Conservation (phyloP, 2,329 filamentous ascomycete species). For the Alternaria metachromatica region DNA sequence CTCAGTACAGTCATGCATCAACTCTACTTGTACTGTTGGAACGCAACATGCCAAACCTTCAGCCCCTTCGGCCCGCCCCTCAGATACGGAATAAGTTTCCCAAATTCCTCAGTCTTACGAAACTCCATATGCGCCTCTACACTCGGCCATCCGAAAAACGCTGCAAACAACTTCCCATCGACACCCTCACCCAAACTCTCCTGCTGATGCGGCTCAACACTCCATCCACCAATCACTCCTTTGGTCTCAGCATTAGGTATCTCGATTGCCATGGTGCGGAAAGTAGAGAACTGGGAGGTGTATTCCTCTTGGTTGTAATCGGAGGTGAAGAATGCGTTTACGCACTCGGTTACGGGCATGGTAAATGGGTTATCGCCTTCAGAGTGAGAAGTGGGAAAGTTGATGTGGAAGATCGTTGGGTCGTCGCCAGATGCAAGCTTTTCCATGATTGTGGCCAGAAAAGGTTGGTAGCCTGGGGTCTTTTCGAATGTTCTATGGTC, state of each 20-base stretch:
- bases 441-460: constrained; percentile 40
- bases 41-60: constrained; percentile 50
- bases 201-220: constrained; percentile 36
- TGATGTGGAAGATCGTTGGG: constrained; percentile 44
- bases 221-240: constrained; percentile 46
- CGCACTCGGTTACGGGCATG: constrained; percentile 59
- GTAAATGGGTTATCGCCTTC: constrained; percentile 37
- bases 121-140: constrained; percentile 58
- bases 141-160: constrained; percentile 61
- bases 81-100: constrained; percentile 50
- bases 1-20: too few species aligned
- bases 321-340: constrained; percentile 53
- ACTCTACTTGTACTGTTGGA: constrained; percentile 19
- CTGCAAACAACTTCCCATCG: constrained; percentile 49
- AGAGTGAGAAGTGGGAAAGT: constrained; percentile 27
- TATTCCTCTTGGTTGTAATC: constrained; percentile 31
- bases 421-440: constrained; percentile 33
- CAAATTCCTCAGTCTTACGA: constrained; percentile 55
- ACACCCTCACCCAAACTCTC: constrained; percentile 27
- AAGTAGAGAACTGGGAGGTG: constrained; percentile 45
- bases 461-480: constrained; percentile 47
- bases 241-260: constrained; percentile 32
- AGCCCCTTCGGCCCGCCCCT: constrained; percentile 52
- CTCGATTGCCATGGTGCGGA: constrained; percentile 45
- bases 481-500: constrained; percentile 52